Base-by-base conservation (phyloP, 371 early-diverging fungal species). In the Mortierella sp. region DNA sequence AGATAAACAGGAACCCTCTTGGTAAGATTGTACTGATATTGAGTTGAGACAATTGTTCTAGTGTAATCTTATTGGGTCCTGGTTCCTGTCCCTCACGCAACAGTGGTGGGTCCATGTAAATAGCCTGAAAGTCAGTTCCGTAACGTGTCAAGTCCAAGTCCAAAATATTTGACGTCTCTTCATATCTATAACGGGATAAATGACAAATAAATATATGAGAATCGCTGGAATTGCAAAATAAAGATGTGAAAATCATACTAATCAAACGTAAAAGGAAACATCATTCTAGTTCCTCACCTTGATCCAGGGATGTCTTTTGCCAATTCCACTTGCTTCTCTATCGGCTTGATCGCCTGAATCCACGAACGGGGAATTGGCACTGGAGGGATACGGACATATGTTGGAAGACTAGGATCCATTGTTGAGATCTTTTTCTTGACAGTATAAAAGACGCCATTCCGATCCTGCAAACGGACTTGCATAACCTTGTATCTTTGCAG, bases 81-180 rank as follows among this genome's bases (percentile, higher is more conserved):
- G 91, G 88, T 28, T 80, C 77, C 70, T 96, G 93, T 30, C 88
- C 91, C 0, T 92, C 92, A 37, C 94, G 85, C 28, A 94, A 76
- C 18, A 96, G 83, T 35, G 96, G 97, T 30, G 97, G 97, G 73
- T 97, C 96, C 95, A 96, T 95, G 72, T 95, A 95, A 12, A 96
- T 86, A 12, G 92, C 94, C 64, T 93, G 95, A 83, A 92, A 94
- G 28, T 90, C 79, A 26, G 85, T 87, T 16, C 93, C 95, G 60
- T 93, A 86, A 9, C 26, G 71, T 26, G 80, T 84, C 63, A 87
- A 83, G 58, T 88, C 85, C 72, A 86, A 61, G 4, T 77, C 69
- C 49, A 87, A 40, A 55, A 88, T 76, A 47, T 83, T 83, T 18
- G 49, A 61, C 26, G 88, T 47, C 75, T 83, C 77, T 70, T 86